phyloP scores from a whole-genome alignment of 225 moss, liverwort and hornwort species.

The Pseudisothecium myosuroides region DNA sequence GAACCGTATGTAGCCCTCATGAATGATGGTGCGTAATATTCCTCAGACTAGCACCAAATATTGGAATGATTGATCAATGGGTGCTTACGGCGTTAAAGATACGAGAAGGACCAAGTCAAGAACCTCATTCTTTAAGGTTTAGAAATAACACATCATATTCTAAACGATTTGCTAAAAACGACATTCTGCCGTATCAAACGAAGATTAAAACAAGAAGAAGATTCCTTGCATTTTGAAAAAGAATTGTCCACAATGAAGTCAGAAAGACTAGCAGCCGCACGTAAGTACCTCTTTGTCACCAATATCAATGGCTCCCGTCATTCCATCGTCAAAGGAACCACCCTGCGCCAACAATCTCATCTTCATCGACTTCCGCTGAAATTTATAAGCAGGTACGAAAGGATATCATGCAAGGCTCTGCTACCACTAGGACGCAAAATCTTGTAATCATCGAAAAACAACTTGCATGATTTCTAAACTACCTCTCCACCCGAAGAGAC shows the following conservation, averaged over 20 bases:
- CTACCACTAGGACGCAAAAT: neutral
- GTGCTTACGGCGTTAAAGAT: neutral
- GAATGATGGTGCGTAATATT: neutral
- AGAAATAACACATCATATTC: neutral
- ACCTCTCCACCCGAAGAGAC: neutral
- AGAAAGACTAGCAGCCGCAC: neutral
- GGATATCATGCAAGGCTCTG: neutral
- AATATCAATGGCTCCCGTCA: conserved; percentile 85
- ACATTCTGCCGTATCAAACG: neutral
- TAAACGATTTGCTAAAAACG: neutral
- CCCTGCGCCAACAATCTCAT: conserved; percentile 28
- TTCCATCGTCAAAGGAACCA: conserved; percentile 52
- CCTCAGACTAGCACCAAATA: neutral
- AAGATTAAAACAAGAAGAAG: neutral
- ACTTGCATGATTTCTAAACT: neutral
- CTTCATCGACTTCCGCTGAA: neutral
- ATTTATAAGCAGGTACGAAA: neutral
- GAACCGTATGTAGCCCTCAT: neutral
- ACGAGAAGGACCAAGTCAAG: neutral
- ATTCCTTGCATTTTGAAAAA: neutral
- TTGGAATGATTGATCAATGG: neutral
- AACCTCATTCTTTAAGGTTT: neutral
- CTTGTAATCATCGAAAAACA: neutral
- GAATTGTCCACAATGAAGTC: neutral
- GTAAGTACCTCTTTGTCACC: conserved; percentile 70